These are phyloP conservation scores for Chimonanthus salicifolius DNA, from an alignment of 164 flowering plant species.

Conservation along the genomic window DNA sequence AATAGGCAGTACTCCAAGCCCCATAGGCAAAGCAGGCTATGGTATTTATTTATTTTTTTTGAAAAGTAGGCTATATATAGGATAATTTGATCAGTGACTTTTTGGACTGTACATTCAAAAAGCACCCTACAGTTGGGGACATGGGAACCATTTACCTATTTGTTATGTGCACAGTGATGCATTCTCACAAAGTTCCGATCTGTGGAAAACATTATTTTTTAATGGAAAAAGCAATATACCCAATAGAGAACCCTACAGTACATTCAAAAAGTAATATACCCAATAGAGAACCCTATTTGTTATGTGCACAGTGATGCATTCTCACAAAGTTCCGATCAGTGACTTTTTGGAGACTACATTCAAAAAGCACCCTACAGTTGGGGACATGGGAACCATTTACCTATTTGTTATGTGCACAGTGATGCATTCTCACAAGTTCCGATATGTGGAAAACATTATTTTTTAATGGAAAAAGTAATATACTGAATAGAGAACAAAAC, in stretches of 20 bases:
- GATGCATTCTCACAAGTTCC: not conserved
- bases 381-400: not conserved
- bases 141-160: not conserved
- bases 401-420: too few species aligned
- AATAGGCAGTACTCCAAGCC: not conserved
- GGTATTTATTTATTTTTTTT: too few species aligned
- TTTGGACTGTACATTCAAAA: not conserved
- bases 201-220: not conserved
- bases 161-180: not conserved
- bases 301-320: not conserved
- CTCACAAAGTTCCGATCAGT: not conserved
- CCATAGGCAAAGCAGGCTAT: too few species aligned
- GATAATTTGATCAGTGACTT: not conserved
- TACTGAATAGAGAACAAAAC: too few species aligned
- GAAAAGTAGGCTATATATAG: not conserved
- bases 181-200: not conserved
- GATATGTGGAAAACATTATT: not conserved
- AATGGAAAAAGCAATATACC: too few species aligned
- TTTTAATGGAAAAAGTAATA: too few species aligned
- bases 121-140: not conserved
- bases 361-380: not conserved
- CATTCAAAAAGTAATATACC: not conserved
- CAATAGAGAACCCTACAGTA: not conserved
- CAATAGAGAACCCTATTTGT: not conserved
- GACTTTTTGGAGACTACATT: not conserved